phyloP scores from a whole-genome alignment of 1,284 basidiomycete species.

The Apiotrichum akiyoshidainum region DNA sequence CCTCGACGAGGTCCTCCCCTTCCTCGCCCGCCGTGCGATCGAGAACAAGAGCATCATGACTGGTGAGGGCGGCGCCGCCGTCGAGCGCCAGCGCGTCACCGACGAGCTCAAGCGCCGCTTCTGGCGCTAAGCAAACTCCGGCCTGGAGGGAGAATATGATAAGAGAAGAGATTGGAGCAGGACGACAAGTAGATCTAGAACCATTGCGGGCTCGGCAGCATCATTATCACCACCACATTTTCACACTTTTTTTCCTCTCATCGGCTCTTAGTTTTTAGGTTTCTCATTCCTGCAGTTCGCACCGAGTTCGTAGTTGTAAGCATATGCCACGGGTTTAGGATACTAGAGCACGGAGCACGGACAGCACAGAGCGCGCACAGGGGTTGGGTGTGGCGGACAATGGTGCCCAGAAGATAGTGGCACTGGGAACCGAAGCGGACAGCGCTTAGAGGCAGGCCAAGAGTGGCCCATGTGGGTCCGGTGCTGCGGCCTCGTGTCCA shows the following conservation, averaged over 20 bases:
- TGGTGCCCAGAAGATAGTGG: too few relatives aligned
- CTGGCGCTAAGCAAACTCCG: neutral
- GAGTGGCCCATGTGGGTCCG: too few relatives aligned
- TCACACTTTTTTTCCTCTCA: too few relatives aligned
- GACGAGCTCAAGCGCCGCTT: constrained; percentile 22
- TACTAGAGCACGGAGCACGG: too few relatives aligned
- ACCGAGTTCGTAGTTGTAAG: neutral
- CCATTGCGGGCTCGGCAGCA: too few relatives aligned
- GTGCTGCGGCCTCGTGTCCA: too few relatives aligned
- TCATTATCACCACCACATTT: neutral
- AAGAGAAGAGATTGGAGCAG: neutral
- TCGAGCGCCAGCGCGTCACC: constrained; percentile 53
- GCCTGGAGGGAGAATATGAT: neutral
- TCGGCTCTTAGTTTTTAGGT: neutral
- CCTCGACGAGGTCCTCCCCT: constrained; percentile 72
- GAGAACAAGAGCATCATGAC: constrained; percentile 70
- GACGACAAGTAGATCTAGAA: neutral
- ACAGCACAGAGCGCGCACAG: too few relatives aligned
- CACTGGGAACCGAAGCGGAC: too few relatives aligned
- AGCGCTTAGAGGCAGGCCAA: too few relatives aligned
- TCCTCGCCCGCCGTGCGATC: constrained; percentile 68
- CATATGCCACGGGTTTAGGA: neutral
- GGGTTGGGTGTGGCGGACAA: too few relatives aligned
- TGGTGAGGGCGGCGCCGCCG: constrained; percentile 58
- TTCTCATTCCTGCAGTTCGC: too few relatives aligned